Percentiles rank a stretch among this genome's conserved stretches.
These are phyloP conservation scores for Lichtheimia ramosa DNA, from an alignment of 371 early-diverging fungal species.

Conservation along the genomic window DNA sequence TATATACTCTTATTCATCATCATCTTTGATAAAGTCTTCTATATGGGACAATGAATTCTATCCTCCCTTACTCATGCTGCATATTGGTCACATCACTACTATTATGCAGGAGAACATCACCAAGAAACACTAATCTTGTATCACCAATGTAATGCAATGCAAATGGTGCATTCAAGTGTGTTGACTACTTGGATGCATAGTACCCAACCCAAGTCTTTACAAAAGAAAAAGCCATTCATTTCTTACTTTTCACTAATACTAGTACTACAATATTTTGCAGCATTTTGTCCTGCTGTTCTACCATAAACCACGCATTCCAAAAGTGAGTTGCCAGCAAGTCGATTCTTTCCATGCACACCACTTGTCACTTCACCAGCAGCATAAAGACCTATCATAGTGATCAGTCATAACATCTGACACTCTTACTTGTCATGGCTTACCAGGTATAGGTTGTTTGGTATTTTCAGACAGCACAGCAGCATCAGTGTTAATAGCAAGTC, in stretches of 20 bases:
- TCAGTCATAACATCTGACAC: too few relatives aligned
- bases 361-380: slow-evolving; percentile 82
- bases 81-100: too few relatives aligned
- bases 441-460: slow-evolving; percentile 12
- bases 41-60: too few relatives aligned
- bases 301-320: slow-evolving; percentile 88
- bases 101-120: too few relatives aligned
- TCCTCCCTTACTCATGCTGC: too few relatives aligned
- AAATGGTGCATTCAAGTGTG: too few relatives aligned
- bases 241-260: background rate
- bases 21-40: too few relatives aligned
- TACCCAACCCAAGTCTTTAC: background rate
- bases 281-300: slow-evolving; percentile 69
- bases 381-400: slow-evolving; percentile 58
- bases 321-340: slow-evolving; percentile 82
- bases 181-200: too few relatives aligned
- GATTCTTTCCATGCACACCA: slow-evolving; percentile 83
- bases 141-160: too few relatives aligned
- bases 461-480: slow-evolving; percentile 38
- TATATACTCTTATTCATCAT: too few relatives aligned
- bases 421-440: background rate
- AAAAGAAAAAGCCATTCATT: background rate
- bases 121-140: too few relatives aligned
- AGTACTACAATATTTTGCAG: slow-evolving; percentile 31
- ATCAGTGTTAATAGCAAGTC: slow-evolving; percentile 64